Percentiles rank a stretch among this genome's conserved stretches.
Evolutionary conservation across 2,329 filamentous ascomycete species (phyloP).

Genomic region (Eurotiales sp.): DNA sequence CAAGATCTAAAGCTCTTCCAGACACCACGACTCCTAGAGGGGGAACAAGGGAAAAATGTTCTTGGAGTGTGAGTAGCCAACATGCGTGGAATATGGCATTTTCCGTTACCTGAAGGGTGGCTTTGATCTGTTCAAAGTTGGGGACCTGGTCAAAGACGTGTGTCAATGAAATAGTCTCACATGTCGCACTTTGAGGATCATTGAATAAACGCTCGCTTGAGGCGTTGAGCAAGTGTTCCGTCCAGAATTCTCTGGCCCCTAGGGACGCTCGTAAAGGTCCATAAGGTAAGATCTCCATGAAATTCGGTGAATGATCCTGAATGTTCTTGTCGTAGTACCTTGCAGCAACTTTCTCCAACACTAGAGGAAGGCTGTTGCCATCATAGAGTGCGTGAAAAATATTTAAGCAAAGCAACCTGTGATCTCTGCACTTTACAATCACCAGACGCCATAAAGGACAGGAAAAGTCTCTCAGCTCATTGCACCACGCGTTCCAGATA

Average conservation of each 20-base stretch:
- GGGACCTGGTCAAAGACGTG: constrained; percentile 32
- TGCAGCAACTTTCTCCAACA: constrained; percentile 58
- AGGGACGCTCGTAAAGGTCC: constrained; percentile 59
- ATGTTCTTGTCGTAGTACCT: constrained; percentile 44
- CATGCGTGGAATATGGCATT: constrained; percentile 73
- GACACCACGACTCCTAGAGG: constrained; percentile 74
- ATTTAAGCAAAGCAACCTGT: constrained; percentile 54
- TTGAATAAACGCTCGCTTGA: constrained; percentile 26
- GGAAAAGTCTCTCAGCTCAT: constrained; percentile 45
- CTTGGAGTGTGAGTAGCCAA: constrained; percentile 64
- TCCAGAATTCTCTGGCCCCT: constrained; percentile 66
- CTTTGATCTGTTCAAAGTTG: constrained; percentile 52
- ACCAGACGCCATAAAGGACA: constrained; percentile 32
- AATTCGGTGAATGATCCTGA: constrained; percentile 48
- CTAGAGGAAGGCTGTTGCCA: constrained; percentile 68
- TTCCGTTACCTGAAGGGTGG: constrained; percentile 66
- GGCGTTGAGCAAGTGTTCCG: constrained; percentile 47
- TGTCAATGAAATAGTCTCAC: constrained; percentile 18
- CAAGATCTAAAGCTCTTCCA: constrained; percentile 68
- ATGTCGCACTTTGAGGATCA: constrained; percentile 20
- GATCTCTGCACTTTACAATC: constrained; percentile 23
- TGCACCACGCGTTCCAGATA: constrained; percentile 51
- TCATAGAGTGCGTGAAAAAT: constrained; percentile 89
- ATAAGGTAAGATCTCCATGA: constrained; percentile 63
- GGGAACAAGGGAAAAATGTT: constrained; percentile 44